Evolutionary conservation across 805 yeast genomes (phyloP).

Genomic region (Candida gorgasii): DNA sequence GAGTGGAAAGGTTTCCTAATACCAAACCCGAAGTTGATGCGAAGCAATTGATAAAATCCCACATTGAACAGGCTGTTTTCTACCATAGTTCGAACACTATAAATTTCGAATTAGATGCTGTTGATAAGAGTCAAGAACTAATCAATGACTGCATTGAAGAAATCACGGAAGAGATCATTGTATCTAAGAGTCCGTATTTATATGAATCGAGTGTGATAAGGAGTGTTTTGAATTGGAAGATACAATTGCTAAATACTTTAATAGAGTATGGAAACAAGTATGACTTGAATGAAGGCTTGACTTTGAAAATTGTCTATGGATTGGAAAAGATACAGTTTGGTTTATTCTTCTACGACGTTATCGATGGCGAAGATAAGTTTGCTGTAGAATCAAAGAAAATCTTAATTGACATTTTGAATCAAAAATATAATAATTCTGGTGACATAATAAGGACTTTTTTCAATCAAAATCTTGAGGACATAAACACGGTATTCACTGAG

Average conservation of each 20-base stretch:
- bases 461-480: constrained; percentile 21
- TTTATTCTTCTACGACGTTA: constrained; percentile 37
- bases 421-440: not conserved
- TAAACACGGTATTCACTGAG: constrained; percentile 29
- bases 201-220: constrained; percentile 53
- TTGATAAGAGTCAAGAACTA: constrained; percentile 16
- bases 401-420: constrained; percentile 9
- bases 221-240: constrained; percentile 54
- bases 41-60: constrained; percentile 55
- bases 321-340: constrained; percentile 47
- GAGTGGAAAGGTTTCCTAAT: constrained; percentile 48
- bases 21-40: not conserved
- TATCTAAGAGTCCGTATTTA: constrained; percentile 55
- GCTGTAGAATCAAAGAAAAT: constrained; percentile 1
- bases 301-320: constrained; percentile 3
- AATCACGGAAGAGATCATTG: constrained; percentile 57
- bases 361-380: constrained; percentile 15
- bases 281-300: constrained; percentile 2
- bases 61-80: constrained; percentile 82
- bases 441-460: constrained; percentile 30
- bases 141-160: constrained; percentile 41
- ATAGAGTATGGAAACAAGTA: constrained; percentile 44
- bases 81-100: constrained; percentile 51
- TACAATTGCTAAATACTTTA: constrained; percentile 44
- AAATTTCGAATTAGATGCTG: constrained; percentile 42